Base-by-base conservation (phyloP, 176 grass and related monocot species). In the Cenchrus americanus region DNA sequence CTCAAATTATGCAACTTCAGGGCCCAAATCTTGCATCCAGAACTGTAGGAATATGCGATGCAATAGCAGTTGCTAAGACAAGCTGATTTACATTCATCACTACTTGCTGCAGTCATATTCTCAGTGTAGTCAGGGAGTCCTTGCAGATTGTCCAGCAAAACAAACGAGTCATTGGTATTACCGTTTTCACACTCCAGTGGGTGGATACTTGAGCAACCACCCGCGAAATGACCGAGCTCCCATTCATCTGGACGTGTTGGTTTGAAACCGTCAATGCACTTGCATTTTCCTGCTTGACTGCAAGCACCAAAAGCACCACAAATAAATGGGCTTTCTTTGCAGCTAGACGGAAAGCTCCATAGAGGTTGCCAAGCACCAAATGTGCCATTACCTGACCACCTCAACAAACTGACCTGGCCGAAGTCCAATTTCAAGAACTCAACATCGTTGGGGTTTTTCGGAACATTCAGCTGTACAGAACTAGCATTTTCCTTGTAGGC, bases 171-270 rank as follows among this genome's bases (percentile, higher is more conserved):
- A 40, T 14, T 54, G 52, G 5, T 19, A 54, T 6, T 5, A 18
- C 52, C 62, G 37, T 80, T 27, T 80, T 80, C 77, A 14, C 91
- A 93, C 34, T 40, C 76, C 67, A 93, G 54, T 7, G 88, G 73
- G 44, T 86, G 72, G 42, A 76, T 76, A 57, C 75, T 89, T 4
- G 83, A 80, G 75, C 90, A 92, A 48, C 90, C 90, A 2, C 68
- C 52, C 43, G 55, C 61, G 51, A 75, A 84, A 54, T 17, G 54
- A 75, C 83, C 72, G 9, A 30, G 64, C 5, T 11, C 22, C 86
- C 78, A 89, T 22, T 86, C 63, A 5, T 52, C 41, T 19, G 48
- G 49, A 27, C 76, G 62, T 10, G n/a, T 26, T 13, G 80, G 80
- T 62, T 32, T 50, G 32, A 87, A 93, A 14, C 84, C 91, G 13